Evolutionary conservation across 2,329 filamentous ascomycete genomes (phyloP).

Genomic region (Venturia effusa): DNA sequence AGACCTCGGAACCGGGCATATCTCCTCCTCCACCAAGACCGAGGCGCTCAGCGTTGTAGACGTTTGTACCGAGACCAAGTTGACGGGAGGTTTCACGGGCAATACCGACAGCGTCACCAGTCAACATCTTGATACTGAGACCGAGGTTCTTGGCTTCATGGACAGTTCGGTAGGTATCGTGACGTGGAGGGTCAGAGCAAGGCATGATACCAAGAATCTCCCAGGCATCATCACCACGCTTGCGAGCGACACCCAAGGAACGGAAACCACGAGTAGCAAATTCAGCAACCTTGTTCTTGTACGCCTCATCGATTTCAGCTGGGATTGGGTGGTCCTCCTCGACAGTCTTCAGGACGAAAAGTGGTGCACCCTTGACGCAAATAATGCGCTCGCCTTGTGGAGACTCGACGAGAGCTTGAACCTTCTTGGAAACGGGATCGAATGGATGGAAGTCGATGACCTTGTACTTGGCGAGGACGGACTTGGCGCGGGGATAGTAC

Average conservation of each 20-base stretch:
- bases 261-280: conserved; percentile 90
- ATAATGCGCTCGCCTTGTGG: conserved; percentile 73
- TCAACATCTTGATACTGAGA: conserved; percentile 92
- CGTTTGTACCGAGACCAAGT: conserved; percentile 82
- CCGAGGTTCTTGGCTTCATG: conserved; percentile 80
- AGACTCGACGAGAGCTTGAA: conserved; percentile 72
- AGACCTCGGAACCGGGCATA: conserved; percentile 88
- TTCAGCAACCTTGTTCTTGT: conserved; percentile 87
- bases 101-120: conserved; percentile 88
- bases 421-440: conserved; percentile 90
- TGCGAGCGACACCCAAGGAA: conserved; percentile 85
- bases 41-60: conserved; percentile 87
- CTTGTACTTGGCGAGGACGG: conserved; percentile 69
- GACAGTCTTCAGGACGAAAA: conserved; percentile 78
- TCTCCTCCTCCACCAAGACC: conserved; percentile 83
- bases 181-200: conserved; percentile 80
- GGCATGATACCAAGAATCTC: conserved; percentile 93
- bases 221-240: conserved; percentile 71
- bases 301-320: conserved; percentile 65
- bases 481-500: conserved; percentile 74
- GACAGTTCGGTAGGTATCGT: conserved; percentile 84
- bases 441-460: conserved; percentile 79
- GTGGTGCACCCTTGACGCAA: conserved; percentile 84
- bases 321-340: conserved; percentile 74
- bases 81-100: conserved; percentile 85